Conservation (phyloP, 768 basidiomycete species). For the Agaricus subrufescens region DNA sequence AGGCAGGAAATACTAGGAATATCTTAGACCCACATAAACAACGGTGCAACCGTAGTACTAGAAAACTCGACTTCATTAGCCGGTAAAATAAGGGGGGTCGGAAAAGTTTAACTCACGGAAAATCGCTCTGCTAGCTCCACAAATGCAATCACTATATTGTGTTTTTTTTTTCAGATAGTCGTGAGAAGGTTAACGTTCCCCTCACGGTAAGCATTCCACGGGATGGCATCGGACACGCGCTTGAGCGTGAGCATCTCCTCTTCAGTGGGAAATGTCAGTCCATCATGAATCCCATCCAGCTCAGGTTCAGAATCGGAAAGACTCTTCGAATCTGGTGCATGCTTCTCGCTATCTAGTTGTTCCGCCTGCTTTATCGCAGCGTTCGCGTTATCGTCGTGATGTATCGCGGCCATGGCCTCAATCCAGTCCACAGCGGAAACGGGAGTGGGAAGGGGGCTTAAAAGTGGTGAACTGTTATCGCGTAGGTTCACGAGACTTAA, state of each 20-base stretch:
- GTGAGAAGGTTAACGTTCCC: neutral
- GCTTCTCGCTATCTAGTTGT: conserved; percentile 14
- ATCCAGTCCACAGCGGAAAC: neutral
- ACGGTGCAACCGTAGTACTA: conserved; percentile 45
- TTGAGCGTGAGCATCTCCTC: conserved; percentile 56
- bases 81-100: neutral
- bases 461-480: no score
- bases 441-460: neutral
- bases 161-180: conserved; percentile 3
- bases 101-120: conserved; percentile 38
- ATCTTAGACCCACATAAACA: conserved; percentile 36
- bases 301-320: conserved; percentile 13
- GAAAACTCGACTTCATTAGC: neutral
- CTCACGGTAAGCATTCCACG: conserved; percentile 54
- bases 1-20: neutral
- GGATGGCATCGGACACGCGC: conserved; percentile 54
- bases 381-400: conserved; percentile 6
- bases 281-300: conserved; percentile 37
- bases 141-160: conserved; percentile 50
- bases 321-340: conserved; percentile 6
- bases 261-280: conserved; percentile 58
- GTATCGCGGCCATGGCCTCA: neutral
- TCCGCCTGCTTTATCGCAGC: conserved; percentile 14
- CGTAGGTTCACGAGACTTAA: no score
- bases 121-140: conserved; percentile 74